phyloP scores from a whole-genome alignment of 2,329 filamentous ascomycete genomes.

The Emmonsia crescens region DNA sequence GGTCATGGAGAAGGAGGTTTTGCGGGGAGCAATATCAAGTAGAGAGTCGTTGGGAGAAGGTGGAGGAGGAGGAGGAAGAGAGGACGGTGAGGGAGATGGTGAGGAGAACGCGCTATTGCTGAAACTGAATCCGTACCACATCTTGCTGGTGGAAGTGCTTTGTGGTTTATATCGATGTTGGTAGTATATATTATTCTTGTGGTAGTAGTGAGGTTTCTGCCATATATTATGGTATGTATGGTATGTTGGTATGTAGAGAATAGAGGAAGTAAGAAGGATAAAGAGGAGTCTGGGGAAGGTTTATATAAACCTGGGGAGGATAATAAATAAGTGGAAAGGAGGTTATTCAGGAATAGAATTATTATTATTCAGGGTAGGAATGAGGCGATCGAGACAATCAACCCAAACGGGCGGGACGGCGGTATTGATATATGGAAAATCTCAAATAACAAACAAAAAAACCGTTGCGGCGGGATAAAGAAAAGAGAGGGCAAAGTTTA shows the following conservation, averaged over 20 bases:
- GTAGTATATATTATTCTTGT: neutral
- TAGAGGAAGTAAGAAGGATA: neutral
- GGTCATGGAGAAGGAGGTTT: constrained; percentile 31
- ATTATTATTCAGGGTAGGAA: neutral
- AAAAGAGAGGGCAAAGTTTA: neutral
- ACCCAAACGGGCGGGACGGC: constrained; percentile 1
- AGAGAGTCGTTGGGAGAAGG: constrained; percentile 29
- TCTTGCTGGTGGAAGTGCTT: constrained; percentile 6
- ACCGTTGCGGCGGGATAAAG: constrained; percentile 1
- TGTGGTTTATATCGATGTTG: constrained; percentile 1
- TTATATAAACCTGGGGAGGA: neutral
- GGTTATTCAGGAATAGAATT: neutral
- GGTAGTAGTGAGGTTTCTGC: neutral
- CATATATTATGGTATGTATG: neutral
- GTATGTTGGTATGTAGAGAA: neutral
- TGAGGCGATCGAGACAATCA: constrained; percentile 4
- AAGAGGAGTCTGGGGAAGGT: neutral
- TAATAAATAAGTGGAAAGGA: neutral
- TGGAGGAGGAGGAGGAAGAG: constrained; percentile 27
- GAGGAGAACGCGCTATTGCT: constrained; percentile 18
- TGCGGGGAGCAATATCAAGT: constrained; percentile 32
- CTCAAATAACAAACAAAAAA: constrained; percentile 5
- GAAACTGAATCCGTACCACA: constrained; percentile 21
- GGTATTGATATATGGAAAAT: neutral
- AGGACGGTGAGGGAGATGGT: constrained; percentile 20